phyloP scores from a whole-genome alignment of 2,329 filamentous ascomycete species.

The Xylariaceae sp. region DNA sequence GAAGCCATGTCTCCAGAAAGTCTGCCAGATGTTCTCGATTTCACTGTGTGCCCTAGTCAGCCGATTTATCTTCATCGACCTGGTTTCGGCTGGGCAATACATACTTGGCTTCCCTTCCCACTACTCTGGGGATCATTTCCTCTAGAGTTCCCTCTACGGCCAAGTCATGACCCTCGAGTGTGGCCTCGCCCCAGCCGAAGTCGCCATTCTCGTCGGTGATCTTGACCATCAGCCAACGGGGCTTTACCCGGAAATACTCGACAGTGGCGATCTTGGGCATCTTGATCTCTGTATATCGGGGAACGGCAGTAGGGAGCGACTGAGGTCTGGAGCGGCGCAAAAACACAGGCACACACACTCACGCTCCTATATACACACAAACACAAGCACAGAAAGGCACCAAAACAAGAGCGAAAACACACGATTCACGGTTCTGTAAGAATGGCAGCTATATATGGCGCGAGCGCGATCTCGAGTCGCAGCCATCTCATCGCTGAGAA shows the following conservation, averaged over 20 bases:
- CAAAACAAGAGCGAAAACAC: too few species aligned
- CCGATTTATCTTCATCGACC: background rate
- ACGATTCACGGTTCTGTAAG: too few species aligned
- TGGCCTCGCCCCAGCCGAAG: slow-evolving; percentile 72
- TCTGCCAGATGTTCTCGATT: slow-evolving; percentile 80
- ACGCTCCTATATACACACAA: background rate
- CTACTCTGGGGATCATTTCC: slow-evolving; percentile 41
- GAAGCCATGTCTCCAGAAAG: slow-evolving; percentile 67
- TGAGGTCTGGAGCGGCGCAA: too few species aligned
- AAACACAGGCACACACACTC: background rate
- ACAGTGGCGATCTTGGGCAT: slow-evolving; percentile 66
- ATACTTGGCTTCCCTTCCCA: slow-evolving; percentile 69
- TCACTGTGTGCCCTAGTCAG: slow-evolving; percentile 46
- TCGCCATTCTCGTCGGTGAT: slow-evolving; percentile 64
- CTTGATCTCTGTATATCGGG: background rate
- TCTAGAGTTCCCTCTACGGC: slow-evolving; percentile 73
- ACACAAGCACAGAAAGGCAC: background rate
- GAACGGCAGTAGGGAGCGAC: background rate
- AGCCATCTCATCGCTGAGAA: too few species aligned
- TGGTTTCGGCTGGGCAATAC: slow-evolving; percentile 14
- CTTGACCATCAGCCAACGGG: slow-evolving; percentile 77
- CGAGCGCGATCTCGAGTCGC: background rate
- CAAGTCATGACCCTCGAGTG: slow-evolving; percentile 70
- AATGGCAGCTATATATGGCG: background rate
- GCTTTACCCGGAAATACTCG: slow-evolving; percentile 72